Conservation (phyloP, 106 monocot genomes). For the Dactylorhiza incarnata region DNA sequence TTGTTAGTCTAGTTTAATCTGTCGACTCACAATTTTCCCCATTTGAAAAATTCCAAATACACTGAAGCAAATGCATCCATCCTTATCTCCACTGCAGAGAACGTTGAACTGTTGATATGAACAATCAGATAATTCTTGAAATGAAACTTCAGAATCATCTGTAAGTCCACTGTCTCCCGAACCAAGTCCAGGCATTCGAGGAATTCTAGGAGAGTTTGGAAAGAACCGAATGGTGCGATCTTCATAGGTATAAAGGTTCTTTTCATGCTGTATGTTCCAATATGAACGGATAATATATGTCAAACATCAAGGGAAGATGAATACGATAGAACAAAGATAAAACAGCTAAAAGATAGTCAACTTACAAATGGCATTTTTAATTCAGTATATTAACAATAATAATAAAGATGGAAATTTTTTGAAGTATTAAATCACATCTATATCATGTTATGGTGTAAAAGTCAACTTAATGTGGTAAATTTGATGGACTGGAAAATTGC, state of each 20-base stretch:
- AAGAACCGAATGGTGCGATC: constrained; percentile 89
- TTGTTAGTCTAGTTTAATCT: not conserved
- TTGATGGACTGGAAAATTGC: not conserved
- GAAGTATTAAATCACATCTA: not conserved
- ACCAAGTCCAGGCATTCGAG: constrained; percentile 69
- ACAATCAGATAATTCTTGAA: constrained; percentile 52
- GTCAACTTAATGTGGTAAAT: not conserved
- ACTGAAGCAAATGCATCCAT: constrained; percentile 88
- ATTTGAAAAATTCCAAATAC: constrained; percentile 96
- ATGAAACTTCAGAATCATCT: constrained; percentile 65
- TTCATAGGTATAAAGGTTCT: constrained; percentile 39
- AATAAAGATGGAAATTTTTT: not conserved
- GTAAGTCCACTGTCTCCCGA: constrained; percentile 55
- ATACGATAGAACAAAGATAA: not conserved
- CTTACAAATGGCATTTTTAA: not conserved
- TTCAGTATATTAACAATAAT: not conserved
- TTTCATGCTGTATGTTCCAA: constrained; percentile 25
- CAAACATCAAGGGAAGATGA: not conserved
- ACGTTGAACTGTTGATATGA: constrained; percentile 71
- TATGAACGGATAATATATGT: not conserved
- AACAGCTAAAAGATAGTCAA: not conserved
- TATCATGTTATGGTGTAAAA: not conserved
- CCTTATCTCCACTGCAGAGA: constrained; percentile 83
- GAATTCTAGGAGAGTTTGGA: constrained; percentile 81
- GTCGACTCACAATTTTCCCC: constrained; percentile 76